A percentile compares a stretch with the other conserved stretches of the same genome.
phyloP scores from a whole-genome alignment of 306 rosid species.

The Erythrophleum fordii region DNA sequence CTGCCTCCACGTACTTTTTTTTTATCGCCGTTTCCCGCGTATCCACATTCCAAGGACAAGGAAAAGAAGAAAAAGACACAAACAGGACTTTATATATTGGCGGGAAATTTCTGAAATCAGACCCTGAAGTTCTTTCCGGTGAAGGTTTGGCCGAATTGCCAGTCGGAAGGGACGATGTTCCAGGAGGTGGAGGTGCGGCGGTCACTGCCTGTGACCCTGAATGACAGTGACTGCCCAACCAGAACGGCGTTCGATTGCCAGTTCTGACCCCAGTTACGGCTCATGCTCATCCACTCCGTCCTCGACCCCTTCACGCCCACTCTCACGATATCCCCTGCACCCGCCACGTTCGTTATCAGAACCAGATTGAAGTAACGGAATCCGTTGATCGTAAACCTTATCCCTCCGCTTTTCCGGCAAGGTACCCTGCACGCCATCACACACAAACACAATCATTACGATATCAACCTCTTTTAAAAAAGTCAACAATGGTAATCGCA shows the following conservation, averaged over 20 bases:
- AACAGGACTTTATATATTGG: not conserved
- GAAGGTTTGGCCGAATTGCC: conserved; percentile 92
- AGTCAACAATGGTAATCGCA: no score
- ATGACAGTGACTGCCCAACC: conserved; percentile 83
- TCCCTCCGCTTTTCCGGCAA: conserved; percentile 74
- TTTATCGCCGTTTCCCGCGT: conserved; percentile 20
- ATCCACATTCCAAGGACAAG: conserved; percentile 36
- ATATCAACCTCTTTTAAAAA: no score
- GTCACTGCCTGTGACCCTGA: conserved; percentile 80
- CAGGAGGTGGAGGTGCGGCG: conserved; percentile 68
- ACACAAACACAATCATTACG: not conserved
- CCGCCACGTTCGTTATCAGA: conserved; percentile 80
- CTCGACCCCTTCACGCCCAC: conserved; percentile 70
- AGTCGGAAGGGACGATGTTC: conserved; percentile 67
- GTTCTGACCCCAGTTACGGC: conserved; percentile 91
- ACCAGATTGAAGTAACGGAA: conserved; percentile 82
- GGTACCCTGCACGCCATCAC: conserved; percentile 54
- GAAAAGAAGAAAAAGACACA: not conserved
- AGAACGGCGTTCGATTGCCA: conserved; percentile 74
- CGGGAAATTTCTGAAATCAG: conserved; percentile 1
- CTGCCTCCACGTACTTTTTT: conserved; percentile 1
- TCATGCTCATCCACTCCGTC: conserved; percentile 78
- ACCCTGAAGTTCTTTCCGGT: conserved; percentile 72
- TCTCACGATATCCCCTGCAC: conserved; percentile 74
- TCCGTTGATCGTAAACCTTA: conserved; percentile 82